Evolutionary conservation across 2,329 filamentous ascomycete genomes (phyloP).

Genomic region (Juglanconis sp.): DNA sequence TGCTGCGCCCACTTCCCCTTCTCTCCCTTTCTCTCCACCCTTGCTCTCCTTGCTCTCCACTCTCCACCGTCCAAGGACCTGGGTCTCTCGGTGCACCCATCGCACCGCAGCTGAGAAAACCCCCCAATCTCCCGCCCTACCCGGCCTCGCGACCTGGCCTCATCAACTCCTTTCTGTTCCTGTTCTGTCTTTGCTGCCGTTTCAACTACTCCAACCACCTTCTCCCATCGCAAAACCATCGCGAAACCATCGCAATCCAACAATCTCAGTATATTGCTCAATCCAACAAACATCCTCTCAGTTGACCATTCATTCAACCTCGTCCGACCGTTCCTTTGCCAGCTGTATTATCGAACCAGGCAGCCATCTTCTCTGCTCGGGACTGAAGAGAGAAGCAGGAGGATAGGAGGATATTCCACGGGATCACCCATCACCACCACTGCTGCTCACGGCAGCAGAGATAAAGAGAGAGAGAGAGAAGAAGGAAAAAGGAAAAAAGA

Average conservation of each 20-base stretch:
- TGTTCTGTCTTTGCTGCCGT: not conserved
- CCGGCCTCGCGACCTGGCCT: not conserved
- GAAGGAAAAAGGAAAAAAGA: not conserved
- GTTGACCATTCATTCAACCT: not conserved
- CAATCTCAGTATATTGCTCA: not conserved
- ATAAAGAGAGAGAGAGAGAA: not conserved
- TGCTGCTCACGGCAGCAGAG: not conserved
- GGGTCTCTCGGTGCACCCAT: too few species aligned
- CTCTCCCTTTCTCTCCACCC: not conserved
- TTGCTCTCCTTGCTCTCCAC: not conserved
- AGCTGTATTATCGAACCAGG: not conserved
- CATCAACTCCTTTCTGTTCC: constrained; percentile 1
- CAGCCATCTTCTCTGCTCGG: too few species aligned
- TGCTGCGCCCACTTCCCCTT: not conserved
- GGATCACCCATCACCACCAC: not conserved
- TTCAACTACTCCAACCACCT: not conserved
- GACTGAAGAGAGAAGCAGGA: not conserved
- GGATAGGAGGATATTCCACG: not conserved
- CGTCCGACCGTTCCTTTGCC: not conserved
- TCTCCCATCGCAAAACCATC: not conserved
- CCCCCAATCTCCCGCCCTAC: not conserved
- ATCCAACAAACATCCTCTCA: not conserved
- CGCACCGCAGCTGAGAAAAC: constrained; percentile 1
- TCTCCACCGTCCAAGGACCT: too few species aligned
- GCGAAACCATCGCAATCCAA: not conserved